Evolutionary conservation across 495 filamentous ascomycete species (phyloP), one percentile per base, ranked within the genome.

Genomic region (Talaromyces borbonicus): DNA sequence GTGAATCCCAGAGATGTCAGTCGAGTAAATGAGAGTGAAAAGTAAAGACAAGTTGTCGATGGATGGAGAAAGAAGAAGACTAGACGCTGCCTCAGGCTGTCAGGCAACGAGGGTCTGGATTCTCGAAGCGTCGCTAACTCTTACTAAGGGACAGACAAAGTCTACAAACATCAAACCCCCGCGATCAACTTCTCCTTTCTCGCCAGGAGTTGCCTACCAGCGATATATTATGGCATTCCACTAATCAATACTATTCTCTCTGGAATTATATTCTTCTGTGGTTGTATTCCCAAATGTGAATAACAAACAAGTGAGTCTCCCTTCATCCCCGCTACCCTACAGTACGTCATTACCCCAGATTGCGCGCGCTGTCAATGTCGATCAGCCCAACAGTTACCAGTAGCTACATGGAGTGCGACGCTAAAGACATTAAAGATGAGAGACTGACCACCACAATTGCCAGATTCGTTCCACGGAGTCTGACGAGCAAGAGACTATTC

Each of bases 321-420:
- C 35, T 36, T n/a, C n/a, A n/a, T n/a, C n/a, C 27, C 27, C 12
- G 22, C 20, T 41, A 26, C 15, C 20, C 23, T 41, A 20, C 7
- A 8, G 5, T 41, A 41, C 38, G 38, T 41, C 38, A 41, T 41
- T 41, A 41, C 38, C 38, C 23, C 38, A 41, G 38, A 41, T 26
- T 8, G 22, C 20, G 8, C 8, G n/a, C n/a, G n/a, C n/a, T n/a
- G n/a, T n/a, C n/a, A n/a, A n/a, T n/a, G n/a, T n/a, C n/a, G n/a
- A n/a, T n/a, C n/a, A n/a, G n/a, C n/a, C n/a, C n/a, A n/a, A n/a
- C n/a, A n/a, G n/a, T n/a, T n/a, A n/a, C n/a, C n/a, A n/a, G n/a
- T n/a, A n/a, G n/a, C n/a, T n/a, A n/a, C n/a, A n/a, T n/a, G n/a
- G n/a, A n/a, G n/a, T n/a, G n/a, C n/a, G n/a, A n/a, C n/a, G n/a